These are phyloP conservation scores for Aspergillus sclerotialis DNA, from an alignment of 2,329 filamentous ascomycete species.

Conservation along the genomic window DNA sequence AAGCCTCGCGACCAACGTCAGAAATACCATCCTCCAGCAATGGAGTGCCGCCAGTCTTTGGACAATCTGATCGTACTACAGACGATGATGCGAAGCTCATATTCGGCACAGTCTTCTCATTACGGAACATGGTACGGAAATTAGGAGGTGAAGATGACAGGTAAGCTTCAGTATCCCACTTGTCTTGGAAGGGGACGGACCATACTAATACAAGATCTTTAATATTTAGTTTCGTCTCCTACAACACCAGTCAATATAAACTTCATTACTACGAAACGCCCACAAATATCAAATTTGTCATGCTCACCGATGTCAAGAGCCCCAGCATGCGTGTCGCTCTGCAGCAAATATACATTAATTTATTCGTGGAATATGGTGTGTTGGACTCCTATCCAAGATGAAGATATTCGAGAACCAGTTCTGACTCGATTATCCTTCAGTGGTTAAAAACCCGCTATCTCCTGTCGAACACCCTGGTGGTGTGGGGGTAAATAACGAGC, in stretches of 20 bases:
- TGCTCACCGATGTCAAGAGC: constrained; percentile 86
- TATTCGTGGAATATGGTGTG: constrained; percentile 89
- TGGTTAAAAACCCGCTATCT: constrained; percentile 59
- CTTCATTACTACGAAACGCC: constrained; percentile 98
- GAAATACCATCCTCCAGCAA: constrained; percentile 41
- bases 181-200: neutral
- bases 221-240: constrained; percentile 70
- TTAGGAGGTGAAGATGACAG: constrained; percentile 85
- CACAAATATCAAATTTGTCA: constrained; percentile 89
- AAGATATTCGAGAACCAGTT: too few species aligned
- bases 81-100: constrained; percentile 92
- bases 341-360: constrained; percentile 97
- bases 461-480: constrained; percentile 56
- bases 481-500: constrained; percentile 57
- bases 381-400: too few species aligned
- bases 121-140: constrained; percentile 95
- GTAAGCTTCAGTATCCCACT: constrained; percentile 25
- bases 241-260: constrained; percentile 91
- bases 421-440: constrained; percentile 23
- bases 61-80: constrained; percentile 43
- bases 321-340: constrained; percentile 88
- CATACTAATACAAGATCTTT: constrained; percentile 12
- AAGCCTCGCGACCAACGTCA: constrained; percentile 44
- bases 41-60: constrained; percentile 27
- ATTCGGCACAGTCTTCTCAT: constrained; percentile 92